phyloP scores from a whole-genome alignment of 1,284 basidiomycete genomes.

The Phlebopus sp. region DNA sequence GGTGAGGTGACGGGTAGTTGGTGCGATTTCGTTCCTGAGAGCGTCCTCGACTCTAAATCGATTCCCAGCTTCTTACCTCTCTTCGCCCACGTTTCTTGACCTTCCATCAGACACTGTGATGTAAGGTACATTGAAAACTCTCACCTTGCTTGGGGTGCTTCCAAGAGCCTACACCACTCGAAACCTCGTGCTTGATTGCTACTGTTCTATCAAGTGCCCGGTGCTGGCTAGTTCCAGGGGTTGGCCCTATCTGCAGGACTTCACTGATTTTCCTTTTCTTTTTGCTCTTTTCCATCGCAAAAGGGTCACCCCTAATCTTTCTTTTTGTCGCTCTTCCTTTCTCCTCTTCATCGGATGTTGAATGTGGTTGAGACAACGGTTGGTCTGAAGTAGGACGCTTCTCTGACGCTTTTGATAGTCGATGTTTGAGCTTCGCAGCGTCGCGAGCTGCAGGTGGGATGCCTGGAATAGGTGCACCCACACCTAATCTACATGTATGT shows the following conservation, averaged over 20 bases:
- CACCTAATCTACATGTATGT: constrained; percentile 52
- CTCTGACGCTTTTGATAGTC: constrained; percentile 47
- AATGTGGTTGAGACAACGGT: constrained; percentile 26
- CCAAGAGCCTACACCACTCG: not conserved
- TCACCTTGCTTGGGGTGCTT: constrained; percentile 13
- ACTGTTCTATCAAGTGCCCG: not conserved
- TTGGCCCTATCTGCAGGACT: not conserved
- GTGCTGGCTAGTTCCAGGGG: not conserved
- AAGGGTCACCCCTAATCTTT: constrained; percentile 56
- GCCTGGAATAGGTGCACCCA: constrained; percentile 60
- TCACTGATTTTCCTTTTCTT: constrained; percentile 21
- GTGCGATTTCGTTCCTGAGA: not conserved
- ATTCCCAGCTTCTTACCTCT: constrained; percentile 6
- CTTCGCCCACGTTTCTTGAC: constrained; percentile 5
- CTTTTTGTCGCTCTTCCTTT: constrained; percentile 57
- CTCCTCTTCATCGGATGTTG: constrained; percentile 45
- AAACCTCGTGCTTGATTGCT: not conserved
- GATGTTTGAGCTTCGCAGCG: constrained; percentile 52
- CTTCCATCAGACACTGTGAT: constrained; percentile 5
- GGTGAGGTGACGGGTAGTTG: constrained; percentile 4
- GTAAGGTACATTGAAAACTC: constrained; percentile 4
- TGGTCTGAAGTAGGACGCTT: constrained; percentile 46
- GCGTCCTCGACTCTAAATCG: not conserved
- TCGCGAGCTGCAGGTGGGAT: constrained; percentile 42
- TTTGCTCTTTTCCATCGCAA: constrained; percentile 42